Percentiles rank a stretch among this genome's conserved stretches.
Conservation (phyloP, 2,329 filamentous ascomycete species). For the Ophiostoma sp. region DNA sequence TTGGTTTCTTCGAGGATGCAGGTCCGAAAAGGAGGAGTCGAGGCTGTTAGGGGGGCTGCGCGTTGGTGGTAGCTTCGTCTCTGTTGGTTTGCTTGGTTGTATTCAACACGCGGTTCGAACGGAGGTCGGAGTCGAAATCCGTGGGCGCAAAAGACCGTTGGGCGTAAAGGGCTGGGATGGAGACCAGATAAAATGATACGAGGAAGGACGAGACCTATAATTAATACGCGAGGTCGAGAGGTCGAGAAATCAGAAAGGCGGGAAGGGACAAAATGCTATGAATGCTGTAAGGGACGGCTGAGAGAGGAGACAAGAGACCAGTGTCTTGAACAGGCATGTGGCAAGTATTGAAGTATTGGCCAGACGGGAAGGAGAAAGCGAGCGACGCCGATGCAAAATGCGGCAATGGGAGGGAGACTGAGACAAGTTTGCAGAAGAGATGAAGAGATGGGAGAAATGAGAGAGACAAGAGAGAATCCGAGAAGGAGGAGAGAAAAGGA, state of each 20-base stretch:
- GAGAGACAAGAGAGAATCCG: background rate
- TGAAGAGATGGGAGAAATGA: background rate
- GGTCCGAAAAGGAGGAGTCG: background rate
- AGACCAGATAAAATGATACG: background rate
- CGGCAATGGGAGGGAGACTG: background rate
- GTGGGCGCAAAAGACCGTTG: background rate
- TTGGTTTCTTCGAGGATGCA: background rate
- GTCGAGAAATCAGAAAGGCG: background rate
- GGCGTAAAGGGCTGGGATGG: too few relatives aligned
- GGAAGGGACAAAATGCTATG: background rate
- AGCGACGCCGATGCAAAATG: background rate
- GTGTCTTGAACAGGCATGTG: slow-evolving; percentile 18
- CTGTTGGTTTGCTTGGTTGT: background rate
- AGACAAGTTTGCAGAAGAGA: background rate
- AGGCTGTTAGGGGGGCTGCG: background rate
- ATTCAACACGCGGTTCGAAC: background rate
- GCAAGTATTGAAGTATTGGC: background rate
- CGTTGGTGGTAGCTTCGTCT: background rate
- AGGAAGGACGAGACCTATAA: background rate
- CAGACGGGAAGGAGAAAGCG: background rate
- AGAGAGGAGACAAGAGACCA: slow-evolving; percentile 1
- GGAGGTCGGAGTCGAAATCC: background rate
- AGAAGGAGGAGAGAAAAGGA: background rate
- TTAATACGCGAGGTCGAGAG: slow-evolving; percentile 4
- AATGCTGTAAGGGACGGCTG: slow-evolving; percentile 1